These are phyloP conservation scores for Candida takata DNA, from an alignment of 805 yeast species.

Conservation along the genomic window DNA sequence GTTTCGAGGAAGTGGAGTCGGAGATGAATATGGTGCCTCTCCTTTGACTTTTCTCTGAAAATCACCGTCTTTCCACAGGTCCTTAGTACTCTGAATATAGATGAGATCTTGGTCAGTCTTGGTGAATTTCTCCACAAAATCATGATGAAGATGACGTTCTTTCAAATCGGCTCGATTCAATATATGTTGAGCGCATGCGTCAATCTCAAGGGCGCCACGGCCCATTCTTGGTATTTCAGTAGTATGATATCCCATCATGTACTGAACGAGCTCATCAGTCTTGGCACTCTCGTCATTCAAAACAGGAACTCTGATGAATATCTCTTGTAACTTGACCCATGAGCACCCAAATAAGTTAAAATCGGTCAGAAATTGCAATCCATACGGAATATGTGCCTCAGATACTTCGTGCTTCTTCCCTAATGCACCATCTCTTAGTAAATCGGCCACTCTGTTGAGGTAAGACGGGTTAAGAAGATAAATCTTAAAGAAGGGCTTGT, in stretches of 20 bases:
- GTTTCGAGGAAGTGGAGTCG: slow-evolving; percentile 23
- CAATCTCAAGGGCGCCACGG: slow-evolving; percentile 62
- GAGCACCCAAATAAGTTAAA: slow-evolving; percentile 80
- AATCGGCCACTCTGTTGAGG: slow-evolving; percentile 45
- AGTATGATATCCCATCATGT: slow-evolving; percentile 25
- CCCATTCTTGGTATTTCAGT: slow-evolving; percentile 44
- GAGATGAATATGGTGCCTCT: slow-evolving; percentile 24
- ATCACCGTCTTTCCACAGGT: slow-evolving; percentile 52
- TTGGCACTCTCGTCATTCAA: slow-evolving; percentile 26
- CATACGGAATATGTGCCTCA: slow-evolving; percentile 77
- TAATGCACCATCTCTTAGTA: slow-evolving; percentile 38
- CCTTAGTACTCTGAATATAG: slow-evolving; percentile 41
- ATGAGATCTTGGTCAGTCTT: slow-evolving; percentile 13
- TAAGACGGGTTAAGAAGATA: slow-evolving; percentile 58
- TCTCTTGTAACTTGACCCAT: slow-evolving; percentile 48
- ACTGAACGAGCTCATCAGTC: slow-evolving; percentile 27
- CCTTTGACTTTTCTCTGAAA: slow-evolving; percentile 41
- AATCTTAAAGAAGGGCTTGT: slow-evolving; percentile 60
- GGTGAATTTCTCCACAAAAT: slow-evolving; percentile 34
- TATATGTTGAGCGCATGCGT: slow-evolving; percentile 55
- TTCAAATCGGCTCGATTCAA: slow-evolving; percentile 41
- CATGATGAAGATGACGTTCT: slow-evolving; percentile 43
- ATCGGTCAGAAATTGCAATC: slow-evolving; percentile 74
- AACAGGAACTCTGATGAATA: slow-evolving; percentile 54
- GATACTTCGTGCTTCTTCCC: slow-evolving; percentile 41